phyloP scores from a whole-genome alignment of 768 basidiomycete genomes.

The Tylopilus vinaceipallidus region DNA sequence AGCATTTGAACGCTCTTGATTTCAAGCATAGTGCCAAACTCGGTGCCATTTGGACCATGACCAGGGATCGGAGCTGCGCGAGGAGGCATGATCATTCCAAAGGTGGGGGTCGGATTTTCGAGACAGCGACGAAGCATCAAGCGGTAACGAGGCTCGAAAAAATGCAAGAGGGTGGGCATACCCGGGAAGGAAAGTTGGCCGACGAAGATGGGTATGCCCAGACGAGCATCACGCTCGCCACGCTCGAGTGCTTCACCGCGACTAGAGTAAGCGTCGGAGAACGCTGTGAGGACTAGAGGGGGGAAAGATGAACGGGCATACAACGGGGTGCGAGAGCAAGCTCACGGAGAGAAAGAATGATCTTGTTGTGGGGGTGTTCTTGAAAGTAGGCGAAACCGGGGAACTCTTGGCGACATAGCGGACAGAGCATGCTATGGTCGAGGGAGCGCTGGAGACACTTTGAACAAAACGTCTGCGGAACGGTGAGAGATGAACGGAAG shows the following conservation, averaged over 20 bases:
- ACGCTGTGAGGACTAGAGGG: conserved; percentile 60
- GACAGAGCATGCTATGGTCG: conserved; percentile 82
- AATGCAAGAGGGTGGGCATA: conserved; percentile 85
- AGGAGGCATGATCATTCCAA: conserved; percentile 90
- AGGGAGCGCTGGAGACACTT: conserved; percentile 87
- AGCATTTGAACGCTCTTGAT: conserved; percentile 85
- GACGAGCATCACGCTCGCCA: conserved; percentile 74
- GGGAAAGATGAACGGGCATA: conserved; percentile 7
- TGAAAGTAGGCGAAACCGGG: conserved; percentile 79
- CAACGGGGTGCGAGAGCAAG: conserved; percentile 5
- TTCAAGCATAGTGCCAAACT: conserved; percentile 94
- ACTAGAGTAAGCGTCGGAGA: conserved; percentile 63
- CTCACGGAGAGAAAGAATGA: conserved; percentile 68
- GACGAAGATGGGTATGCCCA: conserved; percentile 90
- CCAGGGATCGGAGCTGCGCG: conserved; percentile 31
- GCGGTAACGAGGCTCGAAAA: conserved; percentile 94
- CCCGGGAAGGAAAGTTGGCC: conserved; percentile 89
- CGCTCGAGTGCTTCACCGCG: conserved; percentile 62
- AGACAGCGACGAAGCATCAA: conserved; percentile 97
- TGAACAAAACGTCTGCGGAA: conserved; percentile 78
- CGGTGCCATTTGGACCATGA: conserved; percentile 23
- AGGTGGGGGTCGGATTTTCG: conserved; percentile 68
- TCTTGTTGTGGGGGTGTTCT: conserved; percentile 73
- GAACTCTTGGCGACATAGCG: conserved; percentile 78
- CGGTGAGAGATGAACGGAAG: conserved; percentile 10